Evolutionary conservation across 306 rosid genomes (phyloP).

Genomic region (Myrica gale): DNA sequence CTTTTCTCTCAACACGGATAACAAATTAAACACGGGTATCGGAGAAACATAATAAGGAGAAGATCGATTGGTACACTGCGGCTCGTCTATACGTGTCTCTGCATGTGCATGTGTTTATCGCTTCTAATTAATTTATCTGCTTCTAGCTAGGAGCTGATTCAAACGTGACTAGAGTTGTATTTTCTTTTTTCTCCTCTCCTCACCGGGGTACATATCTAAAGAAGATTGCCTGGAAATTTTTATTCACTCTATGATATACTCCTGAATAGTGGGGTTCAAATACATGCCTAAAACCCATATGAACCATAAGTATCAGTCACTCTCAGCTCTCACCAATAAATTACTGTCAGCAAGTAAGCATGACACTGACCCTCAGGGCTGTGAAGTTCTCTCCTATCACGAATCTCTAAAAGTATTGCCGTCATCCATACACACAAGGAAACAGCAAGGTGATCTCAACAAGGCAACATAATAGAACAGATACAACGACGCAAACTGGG

Average conservation of each 20-base stretch:
- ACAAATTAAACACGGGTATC: not conserved
- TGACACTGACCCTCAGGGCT: not conserved
- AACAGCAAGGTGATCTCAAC: constrained; percentile 1
- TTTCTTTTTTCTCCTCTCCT: not conserved
- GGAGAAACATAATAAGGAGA: not conserved
- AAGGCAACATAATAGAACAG: not conserved
- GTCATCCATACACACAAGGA: not conserved
- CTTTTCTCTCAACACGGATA: not conserved
- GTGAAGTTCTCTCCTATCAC: not conserved
- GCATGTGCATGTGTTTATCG: constrained; percentile 6
- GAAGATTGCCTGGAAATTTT: not conserved
- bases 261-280: too few species aligned
- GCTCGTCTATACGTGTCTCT: not conserved
- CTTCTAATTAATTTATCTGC: not conserved
- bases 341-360: not conserved
- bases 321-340: not conserved
- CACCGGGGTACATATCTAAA: not conserved
- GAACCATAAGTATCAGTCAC: too few species aligned
- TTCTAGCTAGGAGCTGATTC: not conserved
- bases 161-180: not conserved
- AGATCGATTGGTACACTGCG: not conserved
- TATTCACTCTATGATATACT: not conserved
- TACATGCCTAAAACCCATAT: too few species aligned
- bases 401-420: not conserved
- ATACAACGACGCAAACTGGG: not conserved